Evolutionary conservation across 371 early-diverging fungal species (phyloP).

Genomic region (Mucor indicus): DNA sequence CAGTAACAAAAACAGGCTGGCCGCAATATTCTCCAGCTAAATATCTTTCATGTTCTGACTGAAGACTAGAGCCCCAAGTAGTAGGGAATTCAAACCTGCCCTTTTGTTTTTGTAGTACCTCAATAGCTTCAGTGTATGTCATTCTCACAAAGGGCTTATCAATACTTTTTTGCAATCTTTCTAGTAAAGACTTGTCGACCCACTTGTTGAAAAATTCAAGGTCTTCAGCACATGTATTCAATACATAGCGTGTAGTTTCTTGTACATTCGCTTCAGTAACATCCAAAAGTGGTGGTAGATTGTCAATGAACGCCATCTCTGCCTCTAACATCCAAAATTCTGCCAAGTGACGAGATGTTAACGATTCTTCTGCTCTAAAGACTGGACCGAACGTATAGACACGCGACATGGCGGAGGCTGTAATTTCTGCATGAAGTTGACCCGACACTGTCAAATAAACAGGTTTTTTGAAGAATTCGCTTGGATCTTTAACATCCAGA

Average conservation of each 20-base stretch:
- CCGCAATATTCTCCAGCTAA: conserved; percentile 68
- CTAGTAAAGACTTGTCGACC: conserved; percentile 44
- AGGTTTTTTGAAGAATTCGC: conserved; percentile 74
- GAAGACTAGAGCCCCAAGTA: conserved; percentile 75
- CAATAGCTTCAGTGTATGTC: conserved; percentile 82
- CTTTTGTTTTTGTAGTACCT: conserved; percentile 55
- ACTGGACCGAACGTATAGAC: conserved; percentile 88
- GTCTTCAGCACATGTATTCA: conserved; percentile 53
- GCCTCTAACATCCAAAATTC: conserved; percentile 98
- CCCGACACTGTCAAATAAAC: conserved; percentile 86
- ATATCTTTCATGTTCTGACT: conserved; percentile 88
- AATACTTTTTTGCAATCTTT: conserved; percentile 33
- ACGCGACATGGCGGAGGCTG: conserved; percentile 70
- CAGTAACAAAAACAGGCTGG: conserved; percentile 86
- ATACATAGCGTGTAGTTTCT: conserved; percentile 45
- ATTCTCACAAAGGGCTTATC: conserved; percentile 67
- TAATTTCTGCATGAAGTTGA: conserved; percentile 86
- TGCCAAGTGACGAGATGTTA: conserved; percentile 83
- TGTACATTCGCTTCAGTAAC: conserved; percentile 58
- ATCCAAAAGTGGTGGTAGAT: conserved; percentile 50
- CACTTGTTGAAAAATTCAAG: conserved; percentile 52
- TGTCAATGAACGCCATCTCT: conserved; percentile 75
- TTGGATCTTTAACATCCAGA: conserved; percentile 25
- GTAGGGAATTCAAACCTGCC: conserved; percentile 62
- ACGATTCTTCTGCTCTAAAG: conserved; percentile 87